Percentiles rank a stretch among this genome's conserved stretches.
These are phyloP conservation scores for Hypoxylon sp. DNA, from an alignment of 2,329 filamentous ascomycete genomes.

Conservation along the genomic window DNA sequence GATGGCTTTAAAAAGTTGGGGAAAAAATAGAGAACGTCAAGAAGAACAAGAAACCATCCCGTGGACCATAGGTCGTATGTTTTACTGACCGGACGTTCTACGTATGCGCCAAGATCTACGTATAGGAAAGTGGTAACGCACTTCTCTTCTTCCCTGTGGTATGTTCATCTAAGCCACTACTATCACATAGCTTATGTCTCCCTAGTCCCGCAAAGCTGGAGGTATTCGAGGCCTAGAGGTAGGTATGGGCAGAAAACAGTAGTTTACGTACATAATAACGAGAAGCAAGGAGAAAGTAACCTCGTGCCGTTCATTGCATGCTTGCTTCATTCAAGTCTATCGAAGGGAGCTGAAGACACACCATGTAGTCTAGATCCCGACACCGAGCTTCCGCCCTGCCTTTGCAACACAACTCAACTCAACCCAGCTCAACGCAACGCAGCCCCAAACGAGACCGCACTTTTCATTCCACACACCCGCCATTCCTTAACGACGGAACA, in stretches of 20 bases:
- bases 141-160: background rate
- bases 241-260: too few species aligned
- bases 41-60: background rate
- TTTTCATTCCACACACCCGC: background rate
- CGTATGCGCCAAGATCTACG: background rate
- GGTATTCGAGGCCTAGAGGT: background rate
- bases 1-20: background rate
- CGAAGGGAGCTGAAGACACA: background rate
- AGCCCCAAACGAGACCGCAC: background rate
- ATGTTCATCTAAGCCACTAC: background rate
- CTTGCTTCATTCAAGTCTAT: constrained; percentile 30
- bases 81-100: background rate
- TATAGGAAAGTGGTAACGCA: background rate
- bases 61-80: too few species aligned
- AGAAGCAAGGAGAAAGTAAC: background rate
- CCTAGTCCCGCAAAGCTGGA: background rate
- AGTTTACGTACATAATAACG: background rate
- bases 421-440: background rate
- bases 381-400: background rate
- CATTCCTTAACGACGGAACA: background rate
- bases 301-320: background rate
- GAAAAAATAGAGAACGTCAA: background rate
- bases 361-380: constrained; percentile 18
- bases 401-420: background rate
- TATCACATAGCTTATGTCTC: background rate